Evolutionary conservation across 768 basidiomycete genomes (phyloP).

Genomic region (Candolleomyces aberdarensis): DNA sequence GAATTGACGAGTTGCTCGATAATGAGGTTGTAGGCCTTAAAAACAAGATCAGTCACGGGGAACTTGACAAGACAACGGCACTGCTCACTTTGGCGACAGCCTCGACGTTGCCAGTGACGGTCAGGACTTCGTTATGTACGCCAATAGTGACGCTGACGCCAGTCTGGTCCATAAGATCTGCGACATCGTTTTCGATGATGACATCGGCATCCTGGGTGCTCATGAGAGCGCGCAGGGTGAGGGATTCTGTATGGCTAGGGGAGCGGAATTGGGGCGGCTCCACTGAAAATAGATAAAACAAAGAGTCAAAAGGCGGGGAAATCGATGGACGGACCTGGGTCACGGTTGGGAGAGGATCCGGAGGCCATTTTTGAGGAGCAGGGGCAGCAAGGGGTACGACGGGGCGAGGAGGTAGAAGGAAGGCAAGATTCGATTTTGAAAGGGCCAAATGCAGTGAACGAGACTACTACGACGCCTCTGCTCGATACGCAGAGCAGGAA

Average conservation of each 20-base stretch:
- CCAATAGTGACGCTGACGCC: slow-evolving; percentile 97
- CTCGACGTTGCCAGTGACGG: slow-evolving; percentile 89
- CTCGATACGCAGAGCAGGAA: no score
- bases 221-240: slow-evolving; percentile 93
- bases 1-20: slow-evolving; percentile 86
- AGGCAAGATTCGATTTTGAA: slow-evolving; percentile 20
- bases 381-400: slow-evolving; percentile 27
- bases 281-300: slow-evolving; percentile 32
- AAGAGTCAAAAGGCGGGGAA: slow-evolving; percentile 9
- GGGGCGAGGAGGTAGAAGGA: slow-evolving; percentile 21
- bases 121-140: slow-evolving; percentile 96
- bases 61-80: slow-evolving; percentile 7
- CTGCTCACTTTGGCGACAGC: slow-evolving; percentile 79
- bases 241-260: slow-evolving; percentile 65
- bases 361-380: slow-evolving; percentile 55
- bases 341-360: slow-evolving; percentile 53
- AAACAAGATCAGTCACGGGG: slow-evolving; percentile 11
- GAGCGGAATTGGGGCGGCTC: slow-evolving; percentile 71
- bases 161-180: slow-evolving; percentile 91
- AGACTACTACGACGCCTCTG: slow-evolving; percentile 11
- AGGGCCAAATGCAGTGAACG: slow-evolving; percentile 22
- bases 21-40: slow-evolving; percentile 91
- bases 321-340: slow-evolving; percentile 44
- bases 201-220: slow-evolving; percentile 97
- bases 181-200: slow-evolving; percentile 97